phyloP scores from a whole-genome alignment of 805 yeast species.

The Kuraishia ogatae region DNA sequence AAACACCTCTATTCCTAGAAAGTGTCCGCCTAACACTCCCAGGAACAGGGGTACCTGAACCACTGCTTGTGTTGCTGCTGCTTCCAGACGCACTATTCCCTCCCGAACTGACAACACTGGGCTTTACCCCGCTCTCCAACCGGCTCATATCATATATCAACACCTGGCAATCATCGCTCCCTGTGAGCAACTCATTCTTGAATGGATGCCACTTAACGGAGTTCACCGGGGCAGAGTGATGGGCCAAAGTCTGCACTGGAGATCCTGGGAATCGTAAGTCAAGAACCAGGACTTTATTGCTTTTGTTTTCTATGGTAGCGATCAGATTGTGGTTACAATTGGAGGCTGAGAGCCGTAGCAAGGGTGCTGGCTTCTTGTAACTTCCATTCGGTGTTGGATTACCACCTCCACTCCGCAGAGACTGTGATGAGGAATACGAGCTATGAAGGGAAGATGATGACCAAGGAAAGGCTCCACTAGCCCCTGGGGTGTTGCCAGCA shows the following conservation, averaged over 20 bases:
- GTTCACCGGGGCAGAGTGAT: slow-evolving; percentile 62
- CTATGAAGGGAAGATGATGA: slow-evolving; percentile 3
- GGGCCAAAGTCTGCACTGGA: slow-evolving; percentile 64
- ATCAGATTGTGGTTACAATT: slow-evolving; percentile 74
- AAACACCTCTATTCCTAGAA: neutral
- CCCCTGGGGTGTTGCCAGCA: neutral
- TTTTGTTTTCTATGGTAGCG: slow-evolving; percentile 73
- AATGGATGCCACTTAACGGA: slow-evolving; percentile 80
- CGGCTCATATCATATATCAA: slow-evolving; percentile 54
- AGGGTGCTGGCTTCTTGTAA: slow-evolving; percentile 37
- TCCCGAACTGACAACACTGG: neutral
- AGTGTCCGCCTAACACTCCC: neutral
- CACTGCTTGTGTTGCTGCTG: neutral
- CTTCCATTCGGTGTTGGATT: slow-evolving; percentile 2
- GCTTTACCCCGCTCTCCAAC: slow-evolving; percentile 5
- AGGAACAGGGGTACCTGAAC: neutral
- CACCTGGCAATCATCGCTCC: slow-evolving; percentile 71
- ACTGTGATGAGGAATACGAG: neutral
- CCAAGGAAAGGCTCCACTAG: neutral
- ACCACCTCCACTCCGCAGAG: slow-evolving; percentile 1
- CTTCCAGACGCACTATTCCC: neutral
- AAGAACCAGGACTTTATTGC: slow-evolving; percentile 55
- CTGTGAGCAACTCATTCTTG: slow-evolving; percentile 48
- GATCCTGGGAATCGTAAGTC: slow-evolving; percentile 86
- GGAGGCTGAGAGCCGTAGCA: slow-evolving; percentile 70